Base-by-base conservation (phyloP, 1,284 basidiomycete species). In the Farysia itapuensis region DNA sequence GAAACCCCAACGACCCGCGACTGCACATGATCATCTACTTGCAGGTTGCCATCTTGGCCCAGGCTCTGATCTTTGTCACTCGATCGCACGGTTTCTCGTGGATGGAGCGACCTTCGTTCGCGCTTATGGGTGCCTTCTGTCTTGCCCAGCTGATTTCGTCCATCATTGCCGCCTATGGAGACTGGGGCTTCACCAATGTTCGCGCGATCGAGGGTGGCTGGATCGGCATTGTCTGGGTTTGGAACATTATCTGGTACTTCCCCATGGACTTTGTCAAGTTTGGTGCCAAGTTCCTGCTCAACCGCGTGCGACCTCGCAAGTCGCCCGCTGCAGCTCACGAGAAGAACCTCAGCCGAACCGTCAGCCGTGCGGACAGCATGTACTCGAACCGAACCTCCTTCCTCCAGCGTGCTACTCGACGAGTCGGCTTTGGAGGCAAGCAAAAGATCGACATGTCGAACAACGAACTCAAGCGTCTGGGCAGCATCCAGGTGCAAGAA, bases 81-180 rank as follows among this genome's bases (percentile, higher is more conserved):
- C 90, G 92, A 81, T 87, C 92, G 67, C 93, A 96, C 79, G 84
- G 89, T 21, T 94, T 90, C 83, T 97, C 92, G 84, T 96, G 94
- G 84, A 91, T 90, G 88, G 93, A 97, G 81, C 86, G 92, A 57
- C 93, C 92, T 19, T 94, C 92, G 35, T 80, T 83, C 40, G 93
- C 93, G 35, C 84, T 97, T 45, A 82, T 97, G 81, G 79, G 80
- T 64, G 93, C 93, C 30, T 97, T 97, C 84, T 86, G 85, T 77
- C 66, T 96, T 49, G 93, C 93, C 26, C 93, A 96, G 81, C 84
- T 95, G 51, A 82, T 96, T 60, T 90, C 92, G 3, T 90, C 90
- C 41, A 92, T 96, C 81, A 95, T 97, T 67, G 91, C 93, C 43
- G 90, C 83, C 24, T 96, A 86, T 80, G 92, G 83, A 71, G 77